phyloP scores from a whole-genome alignment of 305 asterid species.

The Fraxinus nigra region DNA sequence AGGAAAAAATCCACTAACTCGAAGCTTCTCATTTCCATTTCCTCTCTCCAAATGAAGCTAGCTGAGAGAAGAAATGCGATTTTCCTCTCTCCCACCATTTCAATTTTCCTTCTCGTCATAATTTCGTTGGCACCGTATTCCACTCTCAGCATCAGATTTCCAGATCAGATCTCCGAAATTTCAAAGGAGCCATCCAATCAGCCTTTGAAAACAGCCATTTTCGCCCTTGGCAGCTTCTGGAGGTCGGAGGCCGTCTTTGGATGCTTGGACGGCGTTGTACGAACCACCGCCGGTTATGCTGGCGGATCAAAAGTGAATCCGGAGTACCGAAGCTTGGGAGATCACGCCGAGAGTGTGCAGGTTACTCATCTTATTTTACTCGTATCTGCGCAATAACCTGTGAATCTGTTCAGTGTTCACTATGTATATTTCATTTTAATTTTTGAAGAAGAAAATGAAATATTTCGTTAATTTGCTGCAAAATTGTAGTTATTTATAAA shows the following conservation, averaged over 20 bases:
- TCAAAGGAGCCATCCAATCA: slow-evolving; percentile 37
- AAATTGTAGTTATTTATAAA: not conserved
- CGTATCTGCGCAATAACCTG: not conserved
- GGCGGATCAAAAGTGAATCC: slow-evolving; percentile 82
- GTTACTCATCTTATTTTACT: slow-evolving; percentile 29
- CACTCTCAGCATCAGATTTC: slow-evolving; percentile 63
- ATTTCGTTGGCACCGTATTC: slow-evolving; percentile 32
- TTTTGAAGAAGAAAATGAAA: not conserved
- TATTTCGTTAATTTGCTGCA: not conserved
- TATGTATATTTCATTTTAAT: not conserved
- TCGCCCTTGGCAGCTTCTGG: slow-evolving; percentile 97
- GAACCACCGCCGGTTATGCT: slow-evolving; percentile 76
- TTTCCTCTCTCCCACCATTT: slow-evolving; percentile 4
- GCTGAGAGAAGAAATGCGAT: not conserved
- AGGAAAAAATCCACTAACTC: not conserved
- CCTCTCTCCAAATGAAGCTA: not conserved
- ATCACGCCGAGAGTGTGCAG: slow-evolving; percentile 92
- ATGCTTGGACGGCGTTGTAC: slow-evolving; percentile 75
- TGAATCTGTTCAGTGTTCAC: not conserved
- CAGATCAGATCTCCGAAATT: slow-evolving; percentile 48
- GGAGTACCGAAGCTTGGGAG: slow-evolving; percentile 78
- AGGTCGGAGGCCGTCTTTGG: slow-evolving; percentile 96
- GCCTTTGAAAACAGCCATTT: slow-evolving; percentile 59
- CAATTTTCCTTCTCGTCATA: slow-evolving; percentile 26
- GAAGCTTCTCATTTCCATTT: not conserved